Conservation (phyloP, 108 stramenopile species). For the Nitzschia sp. region DNA sequence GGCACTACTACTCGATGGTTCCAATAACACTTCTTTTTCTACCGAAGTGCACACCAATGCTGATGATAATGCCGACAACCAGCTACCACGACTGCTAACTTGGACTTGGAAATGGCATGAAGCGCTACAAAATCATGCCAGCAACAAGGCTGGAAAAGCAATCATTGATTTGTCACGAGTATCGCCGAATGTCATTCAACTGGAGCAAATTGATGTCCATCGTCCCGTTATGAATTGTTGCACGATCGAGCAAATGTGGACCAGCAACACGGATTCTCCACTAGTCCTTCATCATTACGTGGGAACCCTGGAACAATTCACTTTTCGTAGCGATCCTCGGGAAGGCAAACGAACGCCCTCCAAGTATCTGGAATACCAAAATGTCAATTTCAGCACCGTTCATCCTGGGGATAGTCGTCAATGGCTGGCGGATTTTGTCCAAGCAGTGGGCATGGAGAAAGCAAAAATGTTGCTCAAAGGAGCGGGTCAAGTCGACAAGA, state of each 20-base stretch:
- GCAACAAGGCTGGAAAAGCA: slow-evolving; percentile 22
- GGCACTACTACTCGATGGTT: background rate
- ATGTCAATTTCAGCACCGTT: background rate
- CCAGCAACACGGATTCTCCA: background rate
- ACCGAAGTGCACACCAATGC: too few relatives aligned
- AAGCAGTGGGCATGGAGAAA: slow-evolving; percentile 1
- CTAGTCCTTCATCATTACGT: slow-evolving; percentile 31
- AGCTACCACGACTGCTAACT: background rate
- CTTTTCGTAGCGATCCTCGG: slow-evolving; percentile 32
- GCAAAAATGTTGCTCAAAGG: slow-evolving; percentile 7
- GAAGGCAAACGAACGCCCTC: slow-evolving; percentile 13
- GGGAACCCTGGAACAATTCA: slow-evolving; percentile 27
- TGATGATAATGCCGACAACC: too few relatives aligned
- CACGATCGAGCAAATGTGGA: slow-evolving; percentile 13
- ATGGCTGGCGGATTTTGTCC: slow-evolving; percentile 21
- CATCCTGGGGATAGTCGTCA: background rate
- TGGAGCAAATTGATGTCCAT: slow-evolving; percentile 12
- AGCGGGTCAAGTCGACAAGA: slow-evolving; percentile 3
- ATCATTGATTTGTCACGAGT: slow-evolving; percentile 12
- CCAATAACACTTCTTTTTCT: background rate
- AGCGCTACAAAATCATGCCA: background rate
- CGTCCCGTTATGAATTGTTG: slow-evolving; percentile 21
- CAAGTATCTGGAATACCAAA: background rate
- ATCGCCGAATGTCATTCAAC: background rate
- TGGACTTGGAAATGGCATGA: slow-evolving; percentile 16